phyloP scores from a whole-genome alignment of 768 basidiomycete species.

The Leccinum aurantiacum region DNA sequence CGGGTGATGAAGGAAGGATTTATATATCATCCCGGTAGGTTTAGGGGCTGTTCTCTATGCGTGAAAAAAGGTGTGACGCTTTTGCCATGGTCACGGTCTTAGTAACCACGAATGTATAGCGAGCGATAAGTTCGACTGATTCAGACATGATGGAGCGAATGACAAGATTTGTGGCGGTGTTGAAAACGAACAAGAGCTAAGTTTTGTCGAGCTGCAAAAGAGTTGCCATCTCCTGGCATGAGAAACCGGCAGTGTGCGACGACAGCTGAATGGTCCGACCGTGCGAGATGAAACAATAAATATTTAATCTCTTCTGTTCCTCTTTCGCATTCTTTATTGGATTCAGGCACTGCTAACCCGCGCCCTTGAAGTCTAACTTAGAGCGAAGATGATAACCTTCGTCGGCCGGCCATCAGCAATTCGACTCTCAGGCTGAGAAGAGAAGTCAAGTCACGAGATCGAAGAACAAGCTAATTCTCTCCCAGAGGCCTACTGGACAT shows the following conservation, averaged over 20 bases:
- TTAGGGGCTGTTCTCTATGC: constrained; percentile 12
- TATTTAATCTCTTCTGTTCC: constrained; percentile 5
- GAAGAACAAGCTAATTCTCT: background rate
- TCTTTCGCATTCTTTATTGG: constrained; percentile 20
- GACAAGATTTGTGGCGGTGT: constrained; percentile 19
- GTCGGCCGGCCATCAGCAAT: constrained; percentile 18
- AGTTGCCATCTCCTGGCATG: constrained; percentile 16
- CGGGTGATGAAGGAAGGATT: constrained; percentile 17
- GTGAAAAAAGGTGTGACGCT: constrained; percentile 19
- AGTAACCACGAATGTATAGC: constrained; percentile 16
- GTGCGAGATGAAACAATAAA: constrained; percentile 17
- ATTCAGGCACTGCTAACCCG: constrained; percentile 2
- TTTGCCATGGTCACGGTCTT: constrained; percentile 23
- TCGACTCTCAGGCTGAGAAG: constrained; percentile 14
- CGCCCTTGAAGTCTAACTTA: constrained; percentile 11
- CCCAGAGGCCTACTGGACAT: background rate
- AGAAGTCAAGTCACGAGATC: constrained; percentile 10
- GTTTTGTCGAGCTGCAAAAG: constrained; percentile 1
- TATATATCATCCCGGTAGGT: constrained; percentile 27
- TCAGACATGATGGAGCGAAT: constrained; percentile 11
- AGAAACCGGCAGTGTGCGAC: constrained; percentile 11
- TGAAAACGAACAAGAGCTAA: constrained; percentile 8
- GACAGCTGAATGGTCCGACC: constrained; percentile 16
- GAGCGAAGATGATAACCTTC: constrained; percentile 29
- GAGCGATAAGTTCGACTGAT: constrained; percentile 3